Evolutionary conservation across 768 basidiomycete species (phyloP), one percentile per base, ranked within the genome.

Genomic region (Termitomyces eurrhizus): DNA sequence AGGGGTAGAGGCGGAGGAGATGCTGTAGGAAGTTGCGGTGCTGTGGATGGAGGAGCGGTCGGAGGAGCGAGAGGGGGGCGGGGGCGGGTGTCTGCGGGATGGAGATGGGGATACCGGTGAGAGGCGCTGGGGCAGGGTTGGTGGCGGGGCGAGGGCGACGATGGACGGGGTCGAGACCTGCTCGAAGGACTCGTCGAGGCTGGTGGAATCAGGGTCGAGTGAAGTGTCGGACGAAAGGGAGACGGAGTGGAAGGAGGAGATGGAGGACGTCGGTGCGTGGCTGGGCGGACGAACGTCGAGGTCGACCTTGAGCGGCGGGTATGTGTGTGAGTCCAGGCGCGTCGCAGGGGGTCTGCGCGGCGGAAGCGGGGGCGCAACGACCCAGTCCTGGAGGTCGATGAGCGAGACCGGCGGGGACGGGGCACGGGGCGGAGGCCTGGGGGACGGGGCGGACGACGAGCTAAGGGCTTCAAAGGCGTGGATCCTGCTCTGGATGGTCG

Each of bases 231-330:
- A 88, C 1, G 90, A 92, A 18, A 92, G 79, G 1, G 90, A 92
- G 29, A 92, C 88, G 2, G 90, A 91, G 66, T 91, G 89, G 62
- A 93, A 91, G 33, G 90, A 92, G 3, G 90, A 92, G 42, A 90
- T 81, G 52, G 90, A 92, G 1, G 89, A 89, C 3, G 80, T 81
- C 5, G 83, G 80, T 5, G 76, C 80, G 68, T 92, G 89, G 45
- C 78, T 76, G 18, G 72, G 62, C 16, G 76, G 70, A 55, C 74
- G 78, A 21, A 71, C 69, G 63, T 70, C 72, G 36, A 70, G 64
- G 56, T 73, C 74, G 60, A 71, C 73, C 60, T 73, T 75, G 50
- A 70, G 68, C 2, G 81, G 82, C 18, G 86, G 85, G 66, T 87
- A 85, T 6, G 82, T 78, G 62, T 79, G 79, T 0, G 42, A 11